phyloP scores from a whole-genome alignment of 2,329 filamentous ascomycete species.

The Neocucurbitaria cava region DNA sequence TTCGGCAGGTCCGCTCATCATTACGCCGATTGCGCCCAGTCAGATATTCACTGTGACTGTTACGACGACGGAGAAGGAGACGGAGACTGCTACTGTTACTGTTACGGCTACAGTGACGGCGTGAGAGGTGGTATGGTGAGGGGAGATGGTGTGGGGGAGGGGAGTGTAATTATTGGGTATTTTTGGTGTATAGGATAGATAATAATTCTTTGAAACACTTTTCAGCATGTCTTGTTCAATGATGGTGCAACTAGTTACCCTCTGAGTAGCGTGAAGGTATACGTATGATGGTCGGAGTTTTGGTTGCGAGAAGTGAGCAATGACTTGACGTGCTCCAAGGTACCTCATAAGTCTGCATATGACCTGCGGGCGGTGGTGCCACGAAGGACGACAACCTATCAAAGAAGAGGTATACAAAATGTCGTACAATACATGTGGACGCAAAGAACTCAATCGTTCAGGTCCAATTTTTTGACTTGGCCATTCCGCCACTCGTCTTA shows the following conservation, averaged over 20 bases:
- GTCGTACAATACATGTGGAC: too few relatives aligned
- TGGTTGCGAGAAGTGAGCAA: too few relatives aligned
- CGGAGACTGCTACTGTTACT: conserved; percentile 33
- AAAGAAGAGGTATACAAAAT: too few relatives aligned
- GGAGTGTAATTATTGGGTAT: not conserved
- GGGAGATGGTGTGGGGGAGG: not conserved
- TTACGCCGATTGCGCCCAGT: conserved; percentile 40
- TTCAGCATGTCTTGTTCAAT: too few relatives aligned
- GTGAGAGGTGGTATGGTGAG: too few relatives aligned
- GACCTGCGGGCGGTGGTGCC: too few relatives aligned
- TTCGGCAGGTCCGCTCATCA: conserved; percentile 39
- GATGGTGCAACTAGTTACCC: not conserved
- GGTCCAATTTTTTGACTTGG: too few relatives aligned
- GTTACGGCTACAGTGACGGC: conserved; percentile 2
- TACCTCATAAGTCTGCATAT: too few relatives aligned
- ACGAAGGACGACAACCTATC: too few relatives aligned
- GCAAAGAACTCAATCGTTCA: not conserved
- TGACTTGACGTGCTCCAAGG: too few relatives aligned
- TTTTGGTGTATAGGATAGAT: not conserved
- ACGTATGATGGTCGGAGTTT: not conserved
- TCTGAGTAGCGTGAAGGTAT: not conserved
- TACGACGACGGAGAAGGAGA: conserved; percentile 42
- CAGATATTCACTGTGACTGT: conserved; percentile 45
- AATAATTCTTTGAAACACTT: not conserved
- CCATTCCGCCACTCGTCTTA: not conserved